Evolutionary conservation across 371 early-diverging fungal genomes (phyloP).

Genomic region (Rhizopus stolonifer): DNA sequence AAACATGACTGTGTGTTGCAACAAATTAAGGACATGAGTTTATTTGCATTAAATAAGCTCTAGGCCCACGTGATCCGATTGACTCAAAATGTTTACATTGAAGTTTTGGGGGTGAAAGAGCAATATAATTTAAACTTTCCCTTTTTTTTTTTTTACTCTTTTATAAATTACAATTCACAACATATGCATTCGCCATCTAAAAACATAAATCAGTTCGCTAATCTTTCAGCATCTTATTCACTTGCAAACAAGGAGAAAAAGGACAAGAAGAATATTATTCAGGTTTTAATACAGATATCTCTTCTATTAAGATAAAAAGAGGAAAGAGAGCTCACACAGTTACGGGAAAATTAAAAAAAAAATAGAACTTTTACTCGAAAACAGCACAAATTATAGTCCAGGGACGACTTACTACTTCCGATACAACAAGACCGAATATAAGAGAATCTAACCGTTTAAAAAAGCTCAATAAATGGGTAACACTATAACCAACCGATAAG

Average conservation of each 20-base stretch:
- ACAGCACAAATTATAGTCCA: slow-evolving; percentile 58
- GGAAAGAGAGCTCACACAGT: too few species aligned
- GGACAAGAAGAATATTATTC: neutral
- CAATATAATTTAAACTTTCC: too few species aligned
- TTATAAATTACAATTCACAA: neutral
- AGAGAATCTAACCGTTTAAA: neutral
- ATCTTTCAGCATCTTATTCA: neutral
- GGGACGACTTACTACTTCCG: slow-evolving; percentile 63
- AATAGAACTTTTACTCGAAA: slow-evolving; percentile 56
- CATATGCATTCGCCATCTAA: neutral
- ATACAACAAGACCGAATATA: slow-evolving; percentile 36
- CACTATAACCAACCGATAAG: neutral
- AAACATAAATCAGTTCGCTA: neutral
- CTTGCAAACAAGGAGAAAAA: neutral
- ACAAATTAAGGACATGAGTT: too few species aligned
- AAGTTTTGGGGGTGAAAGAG: too few species aligned
- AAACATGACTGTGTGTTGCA: too few species aligned
- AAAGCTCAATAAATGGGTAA: slow-evolving; percentile 12
- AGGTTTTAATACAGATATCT: neutral
- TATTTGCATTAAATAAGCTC: too few species aligned
- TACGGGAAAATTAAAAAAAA: too few species aligned
- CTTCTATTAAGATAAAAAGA: too few species aligned
- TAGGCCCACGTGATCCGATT: too few species aligned
- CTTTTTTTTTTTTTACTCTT: neutral
- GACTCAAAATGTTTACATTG: too few species aligned